These are phyloP conservation scores for Turnera subulata DNA, from an alignment of 345 rosid species.

Conservation along the genomic window DNA sequence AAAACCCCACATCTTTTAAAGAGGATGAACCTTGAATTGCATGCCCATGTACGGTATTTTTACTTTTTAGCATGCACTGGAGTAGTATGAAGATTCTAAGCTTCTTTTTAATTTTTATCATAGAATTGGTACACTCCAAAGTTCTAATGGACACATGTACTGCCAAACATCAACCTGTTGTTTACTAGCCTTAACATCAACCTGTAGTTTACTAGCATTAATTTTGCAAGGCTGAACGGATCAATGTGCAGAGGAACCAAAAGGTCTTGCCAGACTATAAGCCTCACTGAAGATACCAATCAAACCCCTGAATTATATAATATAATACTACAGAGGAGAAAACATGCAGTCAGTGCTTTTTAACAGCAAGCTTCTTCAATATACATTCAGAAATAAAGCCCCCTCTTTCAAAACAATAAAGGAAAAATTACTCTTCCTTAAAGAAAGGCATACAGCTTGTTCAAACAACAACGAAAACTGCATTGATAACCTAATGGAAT, in stretches of 20 bases:
- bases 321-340: too few species aligned
- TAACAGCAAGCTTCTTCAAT: too few species aligned
- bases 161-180: neutral
- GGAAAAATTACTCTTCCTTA: neutral
- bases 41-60: neutral
- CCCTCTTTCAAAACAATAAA: neutral
- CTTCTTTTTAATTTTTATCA: too few species aligned
- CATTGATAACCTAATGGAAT: neutral
- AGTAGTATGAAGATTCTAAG: too few species aligned
- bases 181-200: neutral
- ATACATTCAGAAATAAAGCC: too few species aligned
- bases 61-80: neutral
- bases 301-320: too few species aligned
- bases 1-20: conserved; percentile 1
- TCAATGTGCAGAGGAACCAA: neutral
- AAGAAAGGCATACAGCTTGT: neutral
- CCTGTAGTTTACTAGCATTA: neutral
- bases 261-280: neutral
- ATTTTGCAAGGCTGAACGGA: neutral
- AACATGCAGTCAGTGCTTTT: too few species aligned
- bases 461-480: neutral
- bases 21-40: neutral
- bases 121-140: neutral
- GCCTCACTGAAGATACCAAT: neutral
- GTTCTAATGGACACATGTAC: neutral